Percentiles rank a stretch among this genome's conserved stretches.
phyloP scores from a whole-genome alignment of 257 asterid genomes.

The Solanum lycopersicoides region DNA sequence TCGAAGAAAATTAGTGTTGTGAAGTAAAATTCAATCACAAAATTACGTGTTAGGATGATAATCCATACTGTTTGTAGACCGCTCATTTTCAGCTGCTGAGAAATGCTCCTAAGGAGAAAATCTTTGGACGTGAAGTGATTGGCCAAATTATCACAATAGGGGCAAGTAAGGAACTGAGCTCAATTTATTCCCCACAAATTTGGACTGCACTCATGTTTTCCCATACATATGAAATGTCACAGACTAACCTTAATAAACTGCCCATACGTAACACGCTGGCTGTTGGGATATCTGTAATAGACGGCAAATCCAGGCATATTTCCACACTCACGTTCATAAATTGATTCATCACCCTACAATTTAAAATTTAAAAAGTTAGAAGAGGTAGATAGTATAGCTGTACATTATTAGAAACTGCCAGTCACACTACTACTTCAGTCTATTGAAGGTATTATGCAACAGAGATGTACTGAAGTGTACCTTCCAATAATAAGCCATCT shows the following conservation, averaged over 20 bases:
- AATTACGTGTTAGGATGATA: not conserved
- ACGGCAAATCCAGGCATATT: slow-evolving; percentile 99
- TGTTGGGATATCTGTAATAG: slow-evolving; percentile 91
- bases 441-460: not conserved
- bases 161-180: not conserved
- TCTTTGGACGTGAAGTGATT: not conserved
- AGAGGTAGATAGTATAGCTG: not conserved
- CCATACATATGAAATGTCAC: not conserved
- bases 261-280: slow-evolving; percentile 92
- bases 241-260: slow-evolving; percentile 86
- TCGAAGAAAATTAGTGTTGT: not conserved
- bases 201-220: not conserved
- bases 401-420: not conserved
- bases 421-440: not conserved
- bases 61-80: not conserved
- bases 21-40: not conserved
- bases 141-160: not conserved
- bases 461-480: slow-evolving; percentile 16
- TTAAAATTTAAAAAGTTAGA: not conserved
- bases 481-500: slow-evolving; percentile 97
- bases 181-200: not conserved
- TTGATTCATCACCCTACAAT: slow-evolving; percentile 64
- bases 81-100: not conserved
- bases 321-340: slow-evolving; percentile 97
- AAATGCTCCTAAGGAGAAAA: not conserved